Evolutionary conservation across 1,284 basidiomycete species (phyloP), one percentile per base, ranked within the genome.

Genomic region (Kwoniella shivajii): DNA sequence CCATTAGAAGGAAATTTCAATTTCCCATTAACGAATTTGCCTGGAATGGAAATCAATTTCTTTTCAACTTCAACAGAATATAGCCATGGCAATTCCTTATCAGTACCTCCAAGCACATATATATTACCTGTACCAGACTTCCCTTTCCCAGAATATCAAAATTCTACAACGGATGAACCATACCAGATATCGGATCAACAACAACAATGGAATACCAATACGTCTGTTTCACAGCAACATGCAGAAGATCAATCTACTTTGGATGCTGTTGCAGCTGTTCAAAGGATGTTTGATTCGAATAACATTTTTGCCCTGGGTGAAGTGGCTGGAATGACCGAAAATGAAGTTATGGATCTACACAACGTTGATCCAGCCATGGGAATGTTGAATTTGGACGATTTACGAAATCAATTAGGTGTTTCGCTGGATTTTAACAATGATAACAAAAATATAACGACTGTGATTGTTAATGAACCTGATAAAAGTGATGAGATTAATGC

Each of bases 221-320:
- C n/a, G n/a, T n/a, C n/a, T n/a, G n/a, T n/a, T n/a, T n/a, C n/a
- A n/a, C n/a, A n/a, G n/a, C n/a, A n/a, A 4, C 20, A 26, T 24
- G 45, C 29, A 18, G 26, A 46, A 41, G 45, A 47, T 26, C 45
- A 47, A 47, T 30, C 45, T 10, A 36, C 45, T 20, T 30, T 33
- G 5, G 56, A 52, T 27, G 50, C 56, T 6, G 22, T 53, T 26
- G 50, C 36, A 24, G 50, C 50, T 26, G 50, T 57, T 24, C 56
- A 53, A 30, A 33, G 42, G 20, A 56, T 60, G 54, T 51, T 56
- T 41, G 58, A 60, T 39, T 48, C 50, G 37, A 61, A 61, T 41
- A 61, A 61, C 47, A 58, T 61, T 34, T 61, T 61, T 41, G 51
- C 55, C 14, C 27, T 61, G 5, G 60, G 56, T 31, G 56, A 54